phyloP scores from a whole-genome alignment of 176 grass and related monocot species.

The Aegilops bicornis region DNA sequence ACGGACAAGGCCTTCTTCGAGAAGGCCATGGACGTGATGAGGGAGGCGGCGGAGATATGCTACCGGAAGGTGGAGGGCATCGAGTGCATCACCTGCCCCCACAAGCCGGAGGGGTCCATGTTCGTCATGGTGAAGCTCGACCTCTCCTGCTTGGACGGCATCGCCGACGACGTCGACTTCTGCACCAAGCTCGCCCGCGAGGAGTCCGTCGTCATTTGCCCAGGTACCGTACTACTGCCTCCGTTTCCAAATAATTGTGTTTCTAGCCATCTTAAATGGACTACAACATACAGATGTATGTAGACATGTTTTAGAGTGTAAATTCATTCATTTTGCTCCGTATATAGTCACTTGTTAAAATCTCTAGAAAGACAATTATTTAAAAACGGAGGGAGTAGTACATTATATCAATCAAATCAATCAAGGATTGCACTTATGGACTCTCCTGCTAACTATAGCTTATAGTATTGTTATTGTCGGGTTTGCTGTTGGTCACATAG shows the following conservation, averaged over 20 bases:
- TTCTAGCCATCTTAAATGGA: no score
- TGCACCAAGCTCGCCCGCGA: conserved; percentile 66
- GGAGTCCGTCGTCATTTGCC: conserved; percentile 55
- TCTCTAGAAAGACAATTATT: no score
- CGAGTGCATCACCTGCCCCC: conserved; percentile 54
- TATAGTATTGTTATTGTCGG: not conserved
- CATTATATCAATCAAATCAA: not conserved
- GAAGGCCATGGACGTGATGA: conserved; percentile 34
- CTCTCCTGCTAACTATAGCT: not conserved
- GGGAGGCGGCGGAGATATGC: conserved; percentile 55
- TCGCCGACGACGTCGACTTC: conserved; percentile 66
- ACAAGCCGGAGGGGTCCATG: conserved; percentile 81
- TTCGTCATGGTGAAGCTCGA: conserved; percentile 77
- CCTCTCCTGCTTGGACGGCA: conserved; percentile 41
- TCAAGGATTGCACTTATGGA: not conserved
- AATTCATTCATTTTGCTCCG: no score
- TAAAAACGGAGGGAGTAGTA: no score
- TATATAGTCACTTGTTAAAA: no score
- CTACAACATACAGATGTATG: no score
- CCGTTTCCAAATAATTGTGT: no score
- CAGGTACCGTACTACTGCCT: conserved; percentile 47
- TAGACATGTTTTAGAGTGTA: no score
- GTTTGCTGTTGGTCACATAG: not conserved
- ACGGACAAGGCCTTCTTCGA: conserved; percentile 71
- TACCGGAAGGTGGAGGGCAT: conserved; percentile 52